A percentile compares a stretch with the other conserved stretches of the same genome.
These are phyloP conservation scores for Mycena vulgaris DNA, from an alignment of 768 basidiomycete genomes.

Conservation along the genomic window DNA sequence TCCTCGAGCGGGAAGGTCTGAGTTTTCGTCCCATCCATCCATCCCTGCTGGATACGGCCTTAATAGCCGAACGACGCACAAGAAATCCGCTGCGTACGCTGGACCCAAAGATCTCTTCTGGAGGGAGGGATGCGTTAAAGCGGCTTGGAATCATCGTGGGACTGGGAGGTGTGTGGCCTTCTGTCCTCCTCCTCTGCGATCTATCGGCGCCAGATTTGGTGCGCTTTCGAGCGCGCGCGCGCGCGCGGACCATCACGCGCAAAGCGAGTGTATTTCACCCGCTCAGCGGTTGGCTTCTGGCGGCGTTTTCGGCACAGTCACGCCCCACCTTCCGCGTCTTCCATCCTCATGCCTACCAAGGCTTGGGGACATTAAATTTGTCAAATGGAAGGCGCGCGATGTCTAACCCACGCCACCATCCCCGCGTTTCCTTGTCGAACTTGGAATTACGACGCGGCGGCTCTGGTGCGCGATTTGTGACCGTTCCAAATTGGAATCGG, in stretches of 20 bases:
- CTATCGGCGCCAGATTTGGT: slow-evolving; percentile 11
- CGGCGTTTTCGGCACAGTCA: not conserved
- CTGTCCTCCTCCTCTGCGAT: slow-evolving; percentile 1
- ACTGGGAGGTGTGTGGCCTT: slow-evolving; percentile 6
- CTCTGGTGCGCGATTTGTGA: too few species aligned
- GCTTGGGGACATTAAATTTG: too few species aligned
- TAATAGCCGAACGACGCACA: not conserved
- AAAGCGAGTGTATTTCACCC: not conserved
- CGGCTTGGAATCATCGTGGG: slow-evolving; percentile 19
- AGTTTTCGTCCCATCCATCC: not conserved
- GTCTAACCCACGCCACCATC: too few species aligned
- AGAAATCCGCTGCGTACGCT: slow-evolving; percentile 1
- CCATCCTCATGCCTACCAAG: too few species aligned
- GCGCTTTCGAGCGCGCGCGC: not conserved
- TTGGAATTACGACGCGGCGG: too few species aligned
- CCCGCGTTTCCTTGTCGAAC: too few species aligned
- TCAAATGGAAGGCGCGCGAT: too few species aligned
- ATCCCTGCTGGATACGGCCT: slow-evolving; percentile 20
- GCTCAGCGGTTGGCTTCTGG: not conserved
- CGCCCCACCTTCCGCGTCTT: not conserved
- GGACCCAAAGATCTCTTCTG: slow-evolving; percentile 13
- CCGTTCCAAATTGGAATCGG: not conserved
- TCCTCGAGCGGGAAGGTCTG: slow-evolving; percentile 14
- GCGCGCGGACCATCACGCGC: not conserved
- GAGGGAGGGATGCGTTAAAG: slow-evolving; percentile 19